Evolutionary conservation across 2,329 filamentous ascomycete species (phyloP), one percentile per base, ranked within the genome.

Genomic region (Westerdykella sp.): DNA sequence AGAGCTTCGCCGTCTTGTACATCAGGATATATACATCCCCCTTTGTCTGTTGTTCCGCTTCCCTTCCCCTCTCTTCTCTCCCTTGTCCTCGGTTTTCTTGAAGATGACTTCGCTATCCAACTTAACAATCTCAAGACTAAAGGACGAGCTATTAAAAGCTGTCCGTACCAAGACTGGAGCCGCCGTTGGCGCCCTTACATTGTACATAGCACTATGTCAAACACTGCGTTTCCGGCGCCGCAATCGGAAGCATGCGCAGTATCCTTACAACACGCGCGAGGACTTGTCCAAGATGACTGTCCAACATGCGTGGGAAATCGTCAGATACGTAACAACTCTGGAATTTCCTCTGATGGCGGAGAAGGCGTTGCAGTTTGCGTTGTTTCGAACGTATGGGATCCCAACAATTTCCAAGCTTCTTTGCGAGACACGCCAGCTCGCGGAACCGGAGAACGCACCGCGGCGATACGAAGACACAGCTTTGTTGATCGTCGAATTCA

Each of bases 341-440:
- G 79, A 83, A 51, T 83, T 83, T 48, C 79, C 79, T 0, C 72
- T 69, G 38, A 68, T 73, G 1, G 73, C 67, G 41, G 57, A 68
- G 11, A 77, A 73, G 39, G 69, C 76, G 1, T 60, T 80, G 5
- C 73, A 79, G 43, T 80, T 82, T 56, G 77, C 79, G 1, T 66
- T 83, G 5, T 80, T 82, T 57, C 75, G 57, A 37, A 67, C 65
- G 2, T 68, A 67, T 43, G 65, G 61, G 23, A 65, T 68, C 11
- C 65, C 63, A 7, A 53, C 56, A 3, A 67, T 67, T n/a, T 64
- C 58, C 3, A 61, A 55, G 31, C 48, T 67, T 1, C 56, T 67
- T 3, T 58, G 56, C n/a, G 49, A 57, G 34, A 68, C 65, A 7
- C 51, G 55, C 28, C 61, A 67, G 39, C 45, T 67, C 6, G 53